Evolutionary conservation across 495 filamentous ascomycete genomes (phyloP), one percentile per base, ranked within the genome.

Genomic region (Talaromyces wortmannii): DNA sequence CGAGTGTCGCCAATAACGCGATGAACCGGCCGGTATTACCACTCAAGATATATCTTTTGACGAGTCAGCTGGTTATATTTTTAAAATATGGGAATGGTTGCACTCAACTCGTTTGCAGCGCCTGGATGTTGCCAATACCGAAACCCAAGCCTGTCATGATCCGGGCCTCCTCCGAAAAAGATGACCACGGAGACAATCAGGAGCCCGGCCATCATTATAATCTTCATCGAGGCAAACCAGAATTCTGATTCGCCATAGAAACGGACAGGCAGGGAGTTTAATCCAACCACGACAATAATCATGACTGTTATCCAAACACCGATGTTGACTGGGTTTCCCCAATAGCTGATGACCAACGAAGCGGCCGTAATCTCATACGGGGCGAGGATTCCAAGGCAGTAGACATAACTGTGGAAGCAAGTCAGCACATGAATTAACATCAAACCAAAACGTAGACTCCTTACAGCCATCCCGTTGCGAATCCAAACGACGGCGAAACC

Each of bases 181-280:
- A 90, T 76, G 56, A 85, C 79, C 53, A 91, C 73, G 44, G 77
- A 83, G 43, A 85, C 76, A 53, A 87, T 78, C 54, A 87, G 72
- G 56, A 87, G 78, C 33, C 88, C 88, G 52, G 88, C 53, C 54
- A 91, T 82, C 50, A 84, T 87, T 61, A 90, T 67, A 59, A 91
- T 85, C 62, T 92, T 91, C 69, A 91, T 71, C 50, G 78, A 82
- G 16, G 85, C 83, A 61, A 90, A 85, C 67, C 78, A 80, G 66
- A 89, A 89, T 61, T 89, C 87, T 36, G 87, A 78, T 70, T 90
- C 84, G 43, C 87, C 88, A 59, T 85, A 90, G 45, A 78, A 79
- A 4, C 74, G 64, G 18, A 91, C 81, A 4, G 86, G 80, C 44
- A 91, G 74, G 56, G 85, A 79, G 62, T 91, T 90, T 50, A 84